Conservation (phyloP, 108 stramenopile genomes). For the Cyclotella distinguenda region DNA sequence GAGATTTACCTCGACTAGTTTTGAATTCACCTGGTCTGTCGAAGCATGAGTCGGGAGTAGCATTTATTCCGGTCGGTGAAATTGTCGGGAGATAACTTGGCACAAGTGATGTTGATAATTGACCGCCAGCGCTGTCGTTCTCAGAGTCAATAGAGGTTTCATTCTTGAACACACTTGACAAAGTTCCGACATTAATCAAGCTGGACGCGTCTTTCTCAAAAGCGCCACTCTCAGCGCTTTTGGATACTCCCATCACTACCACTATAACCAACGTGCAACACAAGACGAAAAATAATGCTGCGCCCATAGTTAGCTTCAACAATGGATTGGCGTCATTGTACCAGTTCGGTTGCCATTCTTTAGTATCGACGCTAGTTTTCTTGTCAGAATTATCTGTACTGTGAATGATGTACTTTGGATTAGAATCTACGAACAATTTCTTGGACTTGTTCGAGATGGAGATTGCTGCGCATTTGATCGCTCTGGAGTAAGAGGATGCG, state of each 20-base stretch:
- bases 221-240: background rate
- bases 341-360: conserved; percentile 3
- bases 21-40: conserved; percentile 10
- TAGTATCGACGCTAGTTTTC: background rate
- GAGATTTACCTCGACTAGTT: conserved; percentile 10
- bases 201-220: background rate
- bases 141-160: background rate
- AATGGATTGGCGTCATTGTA: conserved; percentile 16
- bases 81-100: conserved; percentile 1
- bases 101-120: background rate
- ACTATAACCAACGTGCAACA: conserved; percentile 5
- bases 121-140: background rate
- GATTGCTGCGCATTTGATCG: conserved; percentile 1
- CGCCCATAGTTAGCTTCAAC: conserved; percentile 8
- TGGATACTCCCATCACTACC: conserved; percentile 9
- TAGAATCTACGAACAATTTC: background rate
- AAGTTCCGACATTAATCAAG: background rate
- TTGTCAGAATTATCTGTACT: background rate
- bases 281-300: conserved; percentile 18
- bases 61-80: conserved; percentile 3
- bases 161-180: background rate
- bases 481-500: conserved; percentile 7
- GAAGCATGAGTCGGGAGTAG: conserved; percentile 3
- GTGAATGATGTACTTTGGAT: conserved; percentile 7
- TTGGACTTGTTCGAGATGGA: background rate